Conservation (phyloP, 805 yeast species). For the Millerago galiae region DNA sequence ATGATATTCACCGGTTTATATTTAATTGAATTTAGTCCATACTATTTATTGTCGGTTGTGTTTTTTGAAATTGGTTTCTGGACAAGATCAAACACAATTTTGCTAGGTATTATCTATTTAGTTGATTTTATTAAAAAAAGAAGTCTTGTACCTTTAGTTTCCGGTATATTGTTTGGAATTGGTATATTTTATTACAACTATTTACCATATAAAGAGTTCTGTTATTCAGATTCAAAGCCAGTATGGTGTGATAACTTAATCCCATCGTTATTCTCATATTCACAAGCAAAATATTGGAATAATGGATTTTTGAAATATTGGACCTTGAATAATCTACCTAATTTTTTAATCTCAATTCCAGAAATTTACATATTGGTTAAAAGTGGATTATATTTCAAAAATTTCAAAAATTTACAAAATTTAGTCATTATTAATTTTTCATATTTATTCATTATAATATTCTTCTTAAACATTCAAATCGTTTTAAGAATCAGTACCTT, state of each 20-base stretch:
- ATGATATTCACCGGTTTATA: slow-evolving; percentile 53
- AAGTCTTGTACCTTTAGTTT: slow-evolving; percentile 28
- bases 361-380: slow-evolving; percentile 40
- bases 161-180: slow-evolving; percentile 51
- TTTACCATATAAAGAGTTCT: slow-evolving; percentile 50
- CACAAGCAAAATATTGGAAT: slow-evolving; percentile 82
- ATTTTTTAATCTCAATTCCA: slow-evolving; percentile 73
- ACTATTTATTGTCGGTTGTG: slow-evolving; percentile 19
- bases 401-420: slow-evolving; percentile 31
- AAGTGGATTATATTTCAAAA: slow-evolving; percentile 32
- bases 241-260: slow-evolving; percentile 61
- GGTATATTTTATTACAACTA: slow-evolving; percentile 42
- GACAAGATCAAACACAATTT: slow-evolving; percentile 69
- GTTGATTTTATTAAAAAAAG: slow-evolving; percentile 36
- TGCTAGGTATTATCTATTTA: slow-evolving; percentile 63
- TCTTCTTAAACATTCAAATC: slow-evolving; percentile 81
- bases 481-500: slow-evolving; percentile 74
- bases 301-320: slow-evolving; percentile 78
- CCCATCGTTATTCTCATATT: slow-evolving; percentile 60
- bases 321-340: slow-evolving; percentile 75
- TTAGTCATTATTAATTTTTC: slow-evolving; percentile 35
- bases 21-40: slow-evolving; percentile 25
- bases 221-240: slow-evolving; percentile 44
- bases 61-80: slow-evolving; percentile 51
- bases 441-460: slow-evolving; percentile 43